A percentile compares a stretch with the other conserved stretches of the same genome.
Evolutionary conservation across 192 early-diverging fungal genomes (phyloP).

Genomic region (Rhizoclosmatium globosum): DNA sequence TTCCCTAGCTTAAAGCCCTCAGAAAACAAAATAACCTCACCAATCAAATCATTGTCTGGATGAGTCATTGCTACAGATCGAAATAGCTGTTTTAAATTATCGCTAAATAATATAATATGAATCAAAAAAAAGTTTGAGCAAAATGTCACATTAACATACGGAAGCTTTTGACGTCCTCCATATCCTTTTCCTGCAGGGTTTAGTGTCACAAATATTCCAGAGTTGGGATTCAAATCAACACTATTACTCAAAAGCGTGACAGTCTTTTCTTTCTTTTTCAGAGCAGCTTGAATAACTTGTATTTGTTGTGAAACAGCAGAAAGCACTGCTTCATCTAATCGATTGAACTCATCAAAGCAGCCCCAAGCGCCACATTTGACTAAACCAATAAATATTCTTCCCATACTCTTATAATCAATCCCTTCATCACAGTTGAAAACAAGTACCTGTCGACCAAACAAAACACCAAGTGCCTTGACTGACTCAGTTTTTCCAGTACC

Average conservation of each 20-base stretch:
- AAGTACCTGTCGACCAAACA: conserved; percentile 67
- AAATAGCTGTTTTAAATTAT: conserved; percentile 70
- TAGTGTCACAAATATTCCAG: conserved; percentile 68
- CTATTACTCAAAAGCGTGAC: conserved; percentile 56
- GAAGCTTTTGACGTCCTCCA: conserved; percentile 67
- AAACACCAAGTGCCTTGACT: conserved; percentile 62
- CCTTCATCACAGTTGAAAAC: conserved; percentile 74
- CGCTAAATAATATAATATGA: too few species aligned
- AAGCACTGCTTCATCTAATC: conserved; percentile 65
- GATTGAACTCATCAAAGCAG: conserved; percentile 72
- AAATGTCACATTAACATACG: too few species aligned
- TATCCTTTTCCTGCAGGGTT: conserved; percentile 71
- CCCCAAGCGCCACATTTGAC: conserved; percentile 73
- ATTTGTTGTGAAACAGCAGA: conserved; percentile 72
- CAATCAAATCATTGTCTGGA: conserved; percentile 67
- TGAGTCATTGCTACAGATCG: conserved; percentile 70
- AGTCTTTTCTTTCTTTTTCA: conserved; percentile 48
- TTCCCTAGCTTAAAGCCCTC: conserved; percentile 66
- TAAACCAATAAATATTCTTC: conserved; percentile 67
- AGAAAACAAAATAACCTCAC: conserved; percentile 66
- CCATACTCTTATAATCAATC: conserved; percentile 72
- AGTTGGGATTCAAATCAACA: conserved; percentile 61
- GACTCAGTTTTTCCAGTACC: conserved; percentile 71
- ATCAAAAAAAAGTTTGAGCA: too few species aligned
- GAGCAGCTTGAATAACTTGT: conserved; percentile 65